Evolutionary conservation across 176 grass and related monocot species (phyloP), one percentile per base, ranked within the genome.

Genomic region (Triticum aestivum): DNA sequence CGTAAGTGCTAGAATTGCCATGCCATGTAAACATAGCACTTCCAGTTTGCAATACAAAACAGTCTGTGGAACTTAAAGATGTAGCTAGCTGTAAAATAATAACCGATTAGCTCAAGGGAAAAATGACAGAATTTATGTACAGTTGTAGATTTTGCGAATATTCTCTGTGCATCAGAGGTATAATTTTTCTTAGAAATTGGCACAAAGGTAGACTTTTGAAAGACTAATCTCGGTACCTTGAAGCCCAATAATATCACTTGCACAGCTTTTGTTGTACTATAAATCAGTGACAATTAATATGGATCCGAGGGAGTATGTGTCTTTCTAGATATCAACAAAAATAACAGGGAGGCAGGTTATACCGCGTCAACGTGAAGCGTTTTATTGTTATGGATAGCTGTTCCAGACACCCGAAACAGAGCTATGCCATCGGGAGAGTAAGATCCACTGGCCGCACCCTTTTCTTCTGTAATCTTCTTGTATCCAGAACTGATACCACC

Each of bases 1-100:
- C 96, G 37, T 91, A 82, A 63, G 93, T 90, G 72, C 91, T 98
- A 67, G 88, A 93, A 92, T 90, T 95, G 15, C 96, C 96, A 91
- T 94, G 79, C 96, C 96, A 98, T 35, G 88, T 88, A 90, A 94
- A 98, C 83, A 98, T 82, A 64, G 91, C 37, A 80, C 92, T 98
- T 79, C 96, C 96, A 91, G 93, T 95, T 92, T 98, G 96, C 65
- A 98, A 90, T 73, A 95, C 37, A 75, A 95, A 98, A 87, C 96
- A 98, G 21, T 94, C 93, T 11, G 80, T 71, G 4, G 96, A 95
- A 84, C 90, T 89, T 91, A 98, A 90, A 84, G 96, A 95, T 52
- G 91, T 89, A 69, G 96, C 91, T 75, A 95, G 88, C 96, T 98
- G 88, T 75, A 87, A 88, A 87, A 85, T 20, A 73, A 85, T 23